A percentile compares a stretch with the other conserved stretches of the same genome.
Evolutionary conservation across 169 alveolate species (phyloP).

Genomic region (Plasmodium cynomolgi): DNA sequence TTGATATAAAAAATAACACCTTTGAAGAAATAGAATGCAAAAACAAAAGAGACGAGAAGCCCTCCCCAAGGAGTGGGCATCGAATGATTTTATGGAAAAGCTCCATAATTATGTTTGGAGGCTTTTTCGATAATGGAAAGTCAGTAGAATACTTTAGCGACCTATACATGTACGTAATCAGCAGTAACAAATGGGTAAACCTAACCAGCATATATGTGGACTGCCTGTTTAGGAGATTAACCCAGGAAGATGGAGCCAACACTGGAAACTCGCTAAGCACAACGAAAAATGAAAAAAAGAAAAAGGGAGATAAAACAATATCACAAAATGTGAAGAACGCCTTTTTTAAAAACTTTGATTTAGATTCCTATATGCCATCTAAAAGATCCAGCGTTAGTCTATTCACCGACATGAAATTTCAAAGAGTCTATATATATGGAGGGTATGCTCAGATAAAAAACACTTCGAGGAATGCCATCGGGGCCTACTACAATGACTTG

Average conservation of each 20-base stretch:
- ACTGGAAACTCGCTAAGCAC: background rate
- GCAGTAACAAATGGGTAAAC: conserved; percentile 75
- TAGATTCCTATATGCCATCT: conserved; percentile 55
- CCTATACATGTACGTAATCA: conserved; percentile 82
- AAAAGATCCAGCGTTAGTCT: conserved; percentile 52
- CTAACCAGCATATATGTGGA: conserved; percentile 74
- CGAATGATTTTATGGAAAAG: conserved; percentile 93
- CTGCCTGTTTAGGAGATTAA: conserved; percentile 78
- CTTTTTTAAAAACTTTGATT: conserved; percentile 60
- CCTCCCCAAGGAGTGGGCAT: conserved; percentile 93
- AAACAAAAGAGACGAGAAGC: conserved; percentile 80
- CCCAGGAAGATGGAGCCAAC: conserved; percentile 44
- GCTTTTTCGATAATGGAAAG: conserved; percentile 90
- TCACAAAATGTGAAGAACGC: conserved; percentile 34
- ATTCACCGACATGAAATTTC: conserved; percentile 71
- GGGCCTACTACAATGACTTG: conserved; percentile 85
- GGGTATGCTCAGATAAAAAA: conserved; percentile 91
- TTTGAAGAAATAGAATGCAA: conserved; percentile 88
- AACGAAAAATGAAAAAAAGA: conserved; percentile 22
- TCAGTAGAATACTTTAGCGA: conserved; percentile 91
- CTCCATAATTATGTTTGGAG: conserved; percentile 91
- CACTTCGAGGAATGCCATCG: conserved; percentile 86
- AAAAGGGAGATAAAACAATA: conserved; percentile 18
- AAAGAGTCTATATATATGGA: conserved; percentile 87
- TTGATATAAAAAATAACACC: conserved; percentile 81